Base-by-base conservation (phyloP, 306 rosid species). In the Ammopiptanthus mongolicus region DNA sequence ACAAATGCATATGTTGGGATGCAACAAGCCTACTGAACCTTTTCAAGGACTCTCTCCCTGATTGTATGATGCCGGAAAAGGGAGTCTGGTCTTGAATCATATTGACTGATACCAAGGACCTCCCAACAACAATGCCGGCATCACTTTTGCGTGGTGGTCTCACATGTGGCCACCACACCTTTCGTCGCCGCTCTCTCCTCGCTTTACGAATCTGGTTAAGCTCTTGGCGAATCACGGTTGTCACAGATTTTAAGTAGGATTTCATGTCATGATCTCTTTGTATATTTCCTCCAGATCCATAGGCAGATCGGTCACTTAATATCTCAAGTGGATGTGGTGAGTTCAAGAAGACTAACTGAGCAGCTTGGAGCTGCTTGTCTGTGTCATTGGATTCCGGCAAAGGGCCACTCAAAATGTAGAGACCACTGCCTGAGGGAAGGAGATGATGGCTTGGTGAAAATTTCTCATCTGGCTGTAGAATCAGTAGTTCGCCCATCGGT, bases 251-350 rank as follows among this genome's bases (percentile, higher is more conserved):
- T 7, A 87, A 62, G 82, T 92, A 92, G 10, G 93, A 92, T 34
- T 10, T 84, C 93, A 92, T 77, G 81, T 92, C 97, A 57, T 92
- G 97, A 56, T 92, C 96, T 79, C 97, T 80, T 25, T 78, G 88
- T 39, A 92, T 83, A 34, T 86, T 69, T 78, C 97, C 97, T 15
- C 84, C 89, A 0, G 88, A 85, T 29, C 97, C 97, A 70, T 92
- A 92, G 1, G 97, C 87, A 5, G 93, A 85, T 31, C 91, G 80
- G 18, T 91, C 91, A 10, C 91, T 82, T 46, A 91, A 65, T 55
- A 88, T 87, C 65, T 91, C 95, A 5, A 91, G 91, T 18, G 97
- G 97, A 75, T 91, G 97, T 1, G 97, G 95, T 5, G 97, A 78
- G 85, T 87, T 91, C 23, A 91, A 69, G 80, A 91, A 91, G 15